phyloP scores from a whole-genome alignment of 257 asterid species.

The Solanum habrochaites region DNA sequence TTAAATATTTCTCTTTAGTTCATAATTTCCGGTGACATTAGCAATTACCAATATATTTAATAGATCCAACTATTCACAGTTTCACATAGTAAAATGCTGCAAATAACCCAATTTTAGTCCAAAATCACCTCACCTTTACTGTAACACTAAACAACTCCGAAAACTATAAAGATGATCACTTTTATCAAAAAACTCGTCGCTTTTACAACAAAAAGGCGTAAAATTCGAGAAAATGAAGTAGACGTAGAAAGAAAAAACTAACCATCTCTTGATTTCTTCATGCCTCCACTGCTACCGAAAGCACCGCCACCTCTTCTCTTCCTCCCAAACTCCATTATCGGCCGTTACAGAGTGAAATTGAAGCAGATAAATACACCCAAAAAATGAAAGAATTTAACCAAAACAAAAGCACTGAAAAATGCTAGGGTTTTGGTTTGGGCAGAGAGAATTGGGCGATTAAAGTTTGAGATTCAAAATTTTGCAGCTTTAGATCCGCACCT shows the following conservation, averaged over 20 bases:
- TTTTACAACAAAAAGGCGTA: neutral
- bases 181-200: neutral
- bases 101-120: neutral
- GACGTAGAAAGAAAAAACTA: neutral
- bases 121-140: neutral
- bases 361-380: neutral
- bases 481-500: neutral
- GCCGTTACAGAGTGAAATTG: neutral
- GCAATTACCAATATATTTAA: neutral
- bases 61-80: neutral
- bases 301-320: neutral
- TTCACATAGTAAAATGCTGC: neutral
- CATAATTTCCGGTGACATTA: neutral
- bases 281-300: neutral
- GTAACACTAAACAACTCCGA: neutral
- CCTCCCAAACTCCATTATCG: neutral
- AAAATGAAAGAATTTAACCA: neutral
- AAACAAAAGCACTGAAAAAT: neutral
- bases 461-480: neutral
- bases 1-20: constrained; percentile 43
- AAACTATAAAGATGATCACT: neutral
- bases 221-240: neutral
- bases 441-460: neutral
- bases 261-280: neutral
- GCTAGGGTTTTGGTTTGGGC: neutral